Conservation (phyloP, 1,284 basidiomycete species). For the Malassezia dermatis region DNA sequence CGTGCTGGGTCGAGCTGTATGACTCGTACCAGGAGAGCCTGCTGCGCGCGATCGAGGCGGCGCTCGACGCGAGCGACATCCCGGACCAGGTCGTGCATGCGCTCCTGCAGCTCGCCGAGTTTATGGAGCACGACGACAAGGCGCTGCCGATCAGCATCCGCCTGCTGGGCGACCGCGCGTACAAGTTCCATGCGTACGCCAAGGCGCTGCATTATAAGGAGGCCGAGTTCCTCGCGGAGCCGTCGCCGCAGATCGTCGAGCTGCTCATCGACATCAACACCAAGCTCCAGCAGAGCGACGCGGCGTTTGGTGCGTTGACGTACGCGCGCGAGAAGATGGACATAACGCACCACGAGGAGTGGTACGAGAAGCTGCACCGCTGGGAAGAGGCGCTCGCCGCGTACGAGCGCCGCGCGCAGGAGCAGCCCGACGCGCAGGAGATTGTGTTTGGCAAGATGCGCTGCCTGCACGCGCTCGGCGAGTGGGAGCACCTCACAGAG, state of each 20-base stretch:
- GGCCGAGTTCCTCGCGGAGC: conserved; percentile 87
- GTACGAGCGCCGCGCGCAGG: conserved; percentile 69
- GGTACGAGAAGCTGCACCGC: conserved; percentile 91
- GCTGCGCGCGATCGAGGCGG: conserved; percentile 76
- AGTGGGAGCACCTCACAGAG: conserved; percentile 85
- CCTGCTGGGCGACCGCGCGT: conserved; percentile 79
- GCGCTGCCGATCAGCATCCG: conserved; percentile 85
- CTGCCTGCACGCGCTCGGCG: conserved; percentile 89
- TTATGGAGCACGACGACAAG: conserved; percentile 99
- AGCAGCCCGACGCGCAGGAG: conserved; percentile 53
- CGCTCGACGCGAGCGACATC: conserved; percentile 68
- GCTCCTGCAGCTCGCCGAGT: conserved; percentile 90
- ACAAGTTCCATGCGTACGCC: conserved; percentile 88
- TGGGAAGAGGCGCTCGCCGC: conserved; percentile 89
- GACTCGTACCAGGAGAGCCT: conserved; percentile 56
- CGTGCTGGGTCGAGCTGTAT: conserved; percentile 92
- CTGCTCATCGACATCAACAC: conserved; percentile 95
- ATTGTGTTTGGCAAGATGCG: conserved; percentile 80
- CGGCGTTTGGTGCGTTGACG: conserved; percentile 44
- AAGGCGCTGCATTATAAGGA: conserved; percentile 99
- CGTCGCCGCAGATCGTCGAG: conserved; percentile 70
- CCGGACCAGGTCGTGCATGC: conserved; percentile 88
- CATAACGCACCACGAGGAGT: conserved; percentile 79
- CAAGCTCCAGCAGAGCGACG: conserved; percentile 67
- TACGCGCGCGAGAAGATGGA: conserved; percentile 53